phyloP scores from a whole-genome alignment of 208 protist genomes.

The Leishmania tropica region DNA sequence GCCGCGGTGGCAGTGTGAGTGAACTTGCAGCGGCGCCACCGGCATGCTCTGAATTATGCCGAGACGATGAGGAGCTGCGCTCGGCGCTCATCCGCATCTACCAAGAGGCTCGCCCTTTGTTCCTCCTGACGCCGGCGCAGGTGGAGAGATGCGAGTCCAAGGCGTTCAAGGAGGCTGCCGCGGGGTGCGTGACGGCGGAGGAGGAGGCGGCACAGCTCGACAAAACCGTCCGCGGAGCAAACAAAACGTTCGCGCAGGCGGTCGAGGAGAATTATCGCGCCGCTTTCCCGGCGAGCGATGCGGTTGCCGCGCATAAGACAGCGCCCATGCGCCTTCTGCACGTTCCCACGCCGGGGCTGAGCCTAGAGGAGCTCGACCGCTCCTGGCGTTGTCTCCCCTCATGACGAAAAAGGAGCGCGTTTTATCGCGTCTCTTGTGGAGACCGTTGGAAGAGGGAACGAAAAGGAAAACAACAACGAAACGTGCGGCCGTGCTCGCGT shows the following conservation, averaged over 20 bases:
- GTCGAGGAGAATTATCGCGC: background rate
- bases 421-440: background rate
- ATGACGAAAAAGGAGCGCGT: background rate
- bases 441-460: background rate
- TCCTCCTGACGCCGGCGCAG: constrained; percentile 20
- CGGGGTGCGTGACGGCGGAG: background rate
- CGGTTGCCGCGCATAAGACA: background rate
- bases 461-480: too few species aligned
- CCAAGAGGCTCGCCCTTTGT: constrained; percentile 8
- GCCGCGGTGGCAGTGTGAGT: constrained; percentile 9
- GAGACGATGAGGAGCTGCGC: background rate
- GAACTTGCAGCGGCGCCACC: background rate
- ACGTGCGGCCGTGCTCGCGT: background rate
- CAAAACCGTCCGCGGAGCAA: background rate
- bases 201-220: background rate
- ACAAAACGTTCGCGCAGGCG: constrained; percentile 2
- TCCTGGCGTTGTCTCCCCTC: constrained; percentile 21
- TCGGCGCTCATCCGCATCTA: constrained; percentile 16
- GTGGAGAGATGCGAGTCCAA: constrained; percentile 1
- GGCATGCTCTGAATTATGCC: background rate
- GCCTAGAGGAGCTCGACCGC: background rate
- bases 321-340: constrained; percentile 3
- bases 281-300: background rate
- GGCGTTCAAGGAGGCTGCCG: background rate
- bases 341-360: constrained; percentile 30